phyloP scores from a whole-genome alignment of 345 rosid genomes.

The Eucalyptus sp. region DNA sequence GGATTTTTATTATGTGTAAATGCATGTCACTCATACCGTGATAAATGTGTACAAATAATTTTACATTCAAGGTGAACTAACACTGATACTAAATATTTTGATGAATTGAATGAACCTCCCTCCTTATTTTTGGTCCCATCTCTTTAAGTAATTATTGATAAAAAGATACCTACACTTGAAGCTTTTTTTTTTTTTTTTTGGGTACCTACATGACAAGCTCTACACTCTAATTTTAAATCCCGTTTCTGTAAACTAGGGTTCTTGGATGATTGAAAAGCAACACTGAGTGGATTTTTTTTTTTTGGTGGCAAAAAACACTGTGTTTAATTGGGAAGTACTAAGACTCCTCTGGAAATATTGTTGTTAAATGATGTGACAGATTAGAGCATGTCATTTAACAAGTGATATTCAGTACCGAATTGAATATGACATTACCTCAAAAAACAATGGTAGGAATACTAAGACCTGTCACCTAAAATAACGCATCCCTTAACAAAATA shows the following conservation, averaged over 20 bases:
- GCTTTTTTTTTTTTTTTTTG: too few relatives aligned
- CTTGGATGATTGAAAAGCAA: too few relatives aligned
- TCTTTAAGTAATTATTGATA: background rate
- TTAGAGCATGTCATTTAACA: background rate
- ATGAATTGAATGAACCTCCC: background rate
- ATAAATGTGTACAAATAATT: background rate
- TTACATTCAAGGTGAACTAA: background rate
- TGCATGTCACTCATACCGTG: background rate
- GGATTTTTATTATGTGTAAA: background rate
- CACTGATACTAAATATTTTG: background rate
- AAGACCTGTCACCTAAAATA: background rate
- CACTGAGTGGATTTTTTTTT: too few relatives aligned
- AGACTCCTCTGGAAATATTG: background rate
- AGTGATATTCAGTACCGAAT: background rate
- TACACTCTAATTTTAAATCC: too few relatives aligned
- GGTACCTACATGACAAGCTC: too few relatives aligned
- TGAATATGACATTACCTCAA: background rate
- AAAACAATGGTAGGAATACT: background rate
- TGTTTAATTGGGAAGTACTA: background rate
- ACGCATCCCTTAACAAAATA: background rate
- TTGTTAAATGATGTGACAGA: background rate
- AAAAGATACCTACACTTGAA: background rate
- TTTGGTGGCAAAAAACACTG: too few relatives aligned
- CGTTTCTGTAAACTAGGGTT: too few relatives aligned
- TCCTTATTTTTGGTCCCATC: background rate